Base-by-base conservation (phyloP, 805 yeast species). In the Nakazawaea peltata region DNA sequence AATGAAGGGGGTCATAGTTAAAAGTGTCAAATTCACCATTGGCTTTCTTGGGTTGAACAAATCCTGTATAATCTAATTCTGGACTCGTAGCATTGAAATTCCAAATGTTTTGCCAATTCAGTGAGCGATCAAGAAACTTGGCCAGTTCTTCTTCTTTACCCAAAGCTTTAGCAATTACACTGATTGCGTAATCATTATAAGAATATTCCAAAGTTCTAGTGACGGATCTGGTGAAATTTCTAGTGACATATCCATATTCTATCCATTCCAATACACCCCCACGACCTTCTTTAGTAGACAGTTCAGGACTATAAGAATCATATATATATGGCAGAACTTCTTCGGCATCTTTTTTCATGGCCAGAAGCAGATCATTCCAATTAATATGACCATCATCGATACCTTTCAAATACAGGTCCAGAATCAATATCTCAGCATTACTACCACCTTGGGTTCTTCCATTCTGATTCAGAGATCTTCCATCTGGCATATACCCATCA, bases 371-470 rank as follows among this genome's bases (percentile, higher is more conserved):
- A 19, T 47, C 49, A 6, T 42, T 35, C 65, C 63, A 59, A 36
- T 55, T 40, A 3, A 57, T 41, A 8, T 25, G 6, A 2, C 40
- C 40, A 10, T 35, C 39, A 13, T 40, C 41, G n/a, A 59, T 43
- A 4, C 47, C 45, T 39, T 60, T 60, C 6, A 50, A 40, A 34
- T 41, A 56, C 2, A 61, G 63, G 42, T 60, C 65, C 6, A 62
- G 61, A 28, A 60, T 42, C 5, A 57, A 47, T 22, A 58, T 54
- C 37, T 60, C 65, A 4, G 62, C 54, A 36, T 58, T 57, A 22
- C 56, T 47, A 0, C 64, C 65, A 14, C 65, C 65, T 38, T 58
- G 63, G 3, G 63, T 56, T 28, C 56, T 45, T 8, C 64, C 63
- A 32, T 56, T 56, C 39, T 59, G 59, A 32, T 54, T 54, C 14